Evolutionary conservation across 768 basidiomycete genomes (phyloP).

Genomic region (Tulasnella sp.): DNA sequence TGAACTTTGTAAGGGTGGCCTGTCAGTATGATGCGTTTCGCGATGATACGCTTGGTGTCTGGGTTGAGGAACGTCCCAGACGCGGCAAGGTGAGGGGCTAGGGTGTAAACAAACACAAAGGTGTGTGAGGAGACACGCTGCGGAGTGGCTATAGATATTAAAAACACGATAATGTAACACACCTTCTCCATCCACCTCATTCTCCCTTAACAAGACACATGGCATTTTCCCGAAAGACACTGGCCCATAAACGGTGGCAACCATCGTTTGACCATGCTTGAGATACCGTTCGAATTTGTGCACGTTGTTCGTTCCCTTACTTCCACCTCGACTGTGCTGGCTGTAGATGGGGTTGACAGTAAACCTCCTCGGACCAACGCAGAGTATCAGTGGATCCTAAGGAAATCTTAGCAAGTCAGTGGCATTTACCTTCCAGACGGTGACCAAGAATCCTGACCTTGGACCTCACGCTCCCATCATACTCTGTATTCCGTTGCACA

Average conservation of each 20-base stretch:
- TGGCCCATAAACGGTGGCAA: slow-evolving; percentile 85
- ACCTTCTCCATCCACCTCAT: slow-evolving; percentile 51
- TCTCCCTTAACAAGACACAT: slow-evolving; percentile 66
- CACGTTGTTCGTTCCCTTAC: slow-evolving; percentile 88
- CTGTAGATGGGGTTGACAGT: slow-evolving; percentile 82
- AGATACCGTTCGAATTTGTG: slow-evolving; percentile 93
- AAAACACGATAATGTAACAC: slow-evolving; percentile 18
- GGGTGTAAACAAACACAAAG: neutral
- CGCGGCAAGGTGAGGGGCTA: slow-evolving; percentile 77
- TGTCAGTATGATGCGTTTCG: slow-evolving; percentile 89
- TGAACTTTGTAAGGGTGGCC: slow-evolving; percentile 97
- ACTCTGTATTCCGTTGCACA: slow-evolving; percentile 92
- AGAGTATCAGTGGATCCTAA: slow-evolving; percentile 80
- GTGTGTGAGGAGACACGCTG: slow-evolving; percentile 16
- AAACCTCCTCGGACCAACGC: slow-evolving; percentile 79
- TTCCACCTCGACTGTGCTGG: slow-evolving; percentile 82
- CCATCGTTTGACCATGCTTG: slow-evolving; percentile 65
- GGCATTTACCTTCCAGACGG: neutral
- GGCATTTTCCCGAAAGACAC: slow-evolving; percentile 78
- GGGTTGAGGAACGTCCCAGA: slow-evolving; percentile 80
- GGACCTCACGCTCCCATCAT: slow-evolving; percentile 74
- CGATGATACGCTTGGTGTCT: slow-evolving; percentile 82
- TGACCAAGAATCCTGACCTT: slow-evolving; percentile 44
- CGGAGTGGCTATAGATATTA: neutral
- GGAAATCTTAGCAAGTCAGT: neutral